Evolutionary conservation across 2,329 filamentous ascomycete genomes (phyloP).

Genomic region (Calonectria multiphialidica): DNA sequence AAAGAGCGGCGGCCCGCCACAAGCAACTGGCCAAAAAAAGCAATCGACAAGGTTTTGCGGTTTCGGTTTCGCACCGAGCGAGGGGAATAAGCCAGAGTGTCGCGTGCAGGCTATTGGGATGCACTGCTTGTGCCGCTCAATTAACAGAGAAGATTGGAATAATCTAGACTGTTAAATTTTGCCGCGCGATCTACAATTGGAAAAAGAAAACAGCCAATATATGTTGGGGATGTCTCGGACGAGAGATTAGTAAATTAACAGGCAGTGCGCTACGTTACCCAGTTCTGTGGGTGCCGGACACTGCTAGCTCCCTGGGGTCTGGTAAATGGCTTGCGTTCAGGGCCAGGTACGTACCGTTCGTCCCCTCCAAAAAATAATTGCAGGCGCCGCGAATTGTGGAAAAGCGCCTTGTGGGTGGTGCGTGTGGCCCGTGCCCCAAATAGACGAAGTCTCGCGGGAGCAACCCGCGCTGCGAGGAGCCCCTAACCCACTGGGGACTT

Average conservation of each 20-base stretch:
- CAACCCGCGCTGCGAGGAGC: conserved; percentile 9
- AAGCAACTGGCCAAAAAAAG: conserved; percentile 9
- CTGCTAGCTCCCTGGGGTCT: conserved; percentile 1
- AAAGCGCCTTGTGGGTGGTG: conserved; percentile 13
- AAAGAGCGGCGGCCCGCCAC: conserved; percentile 9
- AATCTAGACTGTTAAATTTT: not conserved
- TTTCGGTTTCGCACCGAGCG: conserved; percentile 5
- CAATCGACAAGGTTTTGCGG: not conserved
- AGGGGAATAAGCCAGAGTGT: not conserved
- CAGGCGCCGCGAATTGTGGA: conserved; percentile 11
- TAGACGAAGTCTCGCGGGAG: conserved; percentile 15
- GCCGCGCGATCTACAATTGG: not conserved
- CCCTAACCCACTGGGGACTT: conserved; percentile 14
- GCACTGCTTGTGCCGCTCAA: not conserved
- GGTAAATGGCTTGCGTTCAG: conserved; percentile 9
- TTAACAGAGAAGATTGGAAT: not conserved
- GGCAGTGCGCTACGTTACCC: not conserved
- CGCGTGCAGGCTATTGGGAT: not conserved
- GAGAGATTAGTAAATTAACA: conserved; percentile 18
- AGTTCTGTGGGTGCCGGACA: not conserved
- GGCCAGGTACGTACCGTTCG: not conserved
- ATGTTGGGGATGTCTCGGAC: conserved; percentile 5
- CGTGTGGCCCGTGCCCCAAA: not conserved
- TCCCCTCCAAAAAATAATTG: conserved; percentile 1
- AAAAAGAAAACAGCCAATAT: conserved; percentile 1